Base-by-base conservation (phyloP, 1,284 basidiomycete species). In the Melanopsichium pennsylvanicum region DNA sequence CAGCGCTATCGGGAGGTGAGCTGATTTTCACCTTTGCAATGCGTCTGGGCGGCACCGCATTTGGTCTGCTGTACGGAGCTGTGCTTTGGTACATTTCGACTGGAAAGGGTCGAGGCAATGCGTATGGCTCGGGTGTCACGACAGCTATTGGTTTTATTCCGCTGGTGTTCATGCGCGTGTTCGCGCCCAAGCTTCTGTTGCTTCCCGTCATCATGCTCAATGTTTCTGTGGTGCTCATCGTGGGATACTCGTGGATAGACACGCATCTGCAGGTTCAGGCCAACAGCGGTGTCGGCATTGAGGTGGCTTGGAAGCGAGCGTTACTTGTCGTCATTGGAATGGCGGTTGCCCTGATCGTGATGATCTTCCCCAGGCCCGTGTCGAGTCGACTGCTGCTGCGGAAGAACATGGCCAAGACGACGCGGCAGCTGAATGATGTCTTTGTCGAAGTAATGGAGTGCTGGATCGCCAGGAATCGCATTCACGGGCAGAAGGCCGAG, bases 171-270 rank as follows among this genome's bases (percentile, higher is more conserved):
- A 74, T 85, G 23, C 84, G 90, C n/a, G 77, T 92, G 15, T 89
- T 92, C 80, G 89, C 86, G 84, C 89, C 90, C 0, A 87, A 87
- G 11, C 85, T 87, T 4, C 87, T 88, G 0, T 86, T 91, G 83
- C 87, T 85, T 25, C 87, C 87, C 49, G 79, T 68, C 22, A 84
- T 91, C 46, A 87, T 94, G 50, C 87, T 88, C 61, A 87, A 88
- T 56, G 87, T 92, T 2, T 92, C 90, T 0, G 81, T 85, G 12
- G 85, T 85, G 21, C 46, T 78, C 7, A 56, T 80, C 40, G 59
- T 78, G 35, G 62, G 78, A 38, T 66, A 79, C 57, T 48, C 52
- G 2, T 74, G 70, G 62, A 72, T 72, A 42, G 72, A 76, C 40
- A 52, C 64, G 9, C 57, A 61, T 22, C 57, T 73, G 15, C 58